phyloP scores from a whole-genome alignment of 1,284 basidiomycete species.

The Papiliotrema terrestris region DNA sequence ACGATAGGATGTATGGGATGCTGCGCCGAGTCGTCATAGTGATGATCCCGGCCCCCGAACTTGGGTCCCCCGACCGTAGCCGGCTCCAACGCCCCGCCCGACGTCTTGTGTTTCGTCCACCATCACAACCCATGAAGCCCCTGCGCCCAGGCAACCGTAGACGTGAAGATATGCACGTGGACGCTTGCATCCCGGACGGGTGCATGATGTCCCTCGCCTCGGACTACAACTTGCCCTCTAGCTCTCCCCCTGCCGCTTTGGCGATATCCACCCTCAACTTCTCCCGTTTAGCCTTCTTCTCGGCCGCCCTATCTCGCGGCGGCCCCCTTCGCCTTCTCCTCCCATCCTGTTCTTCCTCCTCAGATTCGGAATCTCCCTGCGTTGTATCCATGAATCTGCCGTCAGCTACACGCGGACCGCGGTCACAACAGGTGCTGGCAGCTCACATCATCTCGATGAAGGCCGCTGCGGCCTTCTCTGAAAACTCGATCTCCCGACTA shows the following conservation, averaged over 20 bases:
- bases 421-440: not conserved
- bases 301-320: not conserved
- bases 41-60: no score
- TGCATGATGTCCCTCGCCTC: no score
- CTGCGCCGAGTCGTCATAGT: no score
- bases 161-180: no score
- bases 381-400: conserved; percentile 4
- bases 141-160: no score
- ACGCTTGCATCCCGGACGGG: no score
- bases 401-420: conserved; percentile 1
- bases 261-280: conserved; percentile 34
- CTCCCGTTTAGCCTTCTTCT: conserved; percentile 13
- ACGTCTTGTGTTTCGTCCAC: no score
- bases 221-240: conserved; percentile 11
- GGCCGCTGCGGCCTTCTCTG: conserved; percentile 37
- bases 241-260: conserved; percentile 34
- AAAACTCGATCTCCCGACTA: conserved; percentile 43
- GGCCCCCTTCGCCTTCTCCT: not conserved
- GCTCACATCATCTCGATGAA: conserved; percentile 45
- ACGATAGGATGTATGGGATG: no score
- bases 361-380: conserved; percentile 6
- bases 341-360: not conserved
- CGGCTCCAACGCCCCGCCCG: no score
- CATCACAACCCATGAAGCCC: no score
- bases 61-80: no score